phyloP scores from a whole-genome alignment of 148 eudicot genomes.

The Mesembryanthemum crystallinum region DNA sequence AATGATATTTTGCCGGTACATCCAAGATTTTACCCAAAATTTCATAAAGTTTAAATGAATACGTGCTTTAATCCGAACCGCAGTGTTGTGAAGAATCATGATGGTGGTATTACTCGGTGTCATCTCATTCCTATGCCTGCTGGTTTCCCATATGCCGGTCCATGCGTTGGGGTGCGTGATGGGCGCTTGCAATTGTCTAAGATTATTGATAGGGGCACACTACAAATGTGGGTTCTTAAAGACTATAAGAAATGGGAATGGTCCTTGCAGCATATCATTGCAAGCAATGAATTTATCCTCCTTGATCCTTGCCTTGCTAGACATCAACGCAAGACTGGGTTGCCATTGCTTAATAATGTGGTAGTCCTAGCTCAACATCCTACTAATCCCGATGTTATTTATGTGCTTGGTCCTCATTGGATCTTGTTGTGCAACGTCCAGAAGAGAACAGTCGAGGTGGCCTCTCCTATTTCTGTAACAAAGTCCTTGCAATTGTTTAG shows the following conservation, averaged over 20 bases:
- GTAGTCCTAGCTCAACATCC: neutral
- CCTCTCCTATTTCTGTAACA: neutral
- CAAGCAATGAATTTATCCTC: neutral
- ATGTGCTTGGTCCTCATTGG: neutral
- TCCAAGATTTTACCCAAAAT: no score
- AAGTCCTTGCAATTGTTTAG: no score
- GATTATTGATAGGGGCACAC: neutral
- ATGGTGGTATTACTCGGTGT: no score
- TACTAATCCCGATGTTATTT: neutral
- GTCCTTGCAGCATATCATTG: constrained; percentile 3
- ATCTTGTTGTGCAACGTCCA: neutral
- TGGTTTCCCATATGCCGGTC: neutral
- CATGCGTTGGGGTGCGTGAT: neutral
- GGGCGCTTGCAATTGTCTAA: neutral
- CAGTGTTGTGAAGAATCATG: no score
- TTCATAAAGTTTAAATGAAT: no score
- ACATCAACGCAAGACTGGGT: neutral
- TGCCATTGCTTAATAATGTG: neutral
- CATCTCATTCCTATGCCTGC: neutral
- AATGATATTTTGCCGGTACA: no score
- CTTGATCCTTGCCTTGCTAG: neutral
- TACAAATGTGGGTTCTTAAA: neutral
- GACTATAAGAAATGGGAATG: neutral
- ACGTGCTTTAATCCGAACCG: no score
- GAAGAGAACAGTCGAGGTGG: neutral